These are phyloP conservation scores for Trifolium subterraneum DNA, from an alignment of 306 rosid species.

Conservation along the genomic window DNA sequence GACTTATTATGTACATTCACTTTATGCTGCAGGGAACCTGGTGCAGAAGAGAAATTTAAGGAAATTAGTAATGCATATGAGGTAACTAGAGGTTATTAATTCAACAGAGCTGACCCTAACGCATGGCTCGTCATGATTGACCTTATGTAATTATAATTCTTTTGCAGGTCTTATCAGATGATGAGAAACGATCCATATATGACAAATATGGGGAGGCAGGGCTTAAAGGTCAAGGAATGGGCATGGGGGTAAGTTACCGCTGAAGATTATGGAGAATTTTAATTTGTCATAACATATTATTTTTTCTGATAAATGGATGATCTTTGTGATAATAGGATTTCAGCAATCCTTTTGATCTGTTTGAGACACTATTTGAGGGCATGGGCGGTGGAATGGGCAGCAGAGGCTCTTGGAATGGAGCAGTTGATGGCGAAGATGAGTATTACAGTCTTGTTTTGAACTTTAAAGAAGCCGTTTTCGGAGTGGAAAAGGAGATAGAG, in stretches of 20 bases:
- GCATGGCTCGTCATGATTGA: slow-evolving; percentile 19
- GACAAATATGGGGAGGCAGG: slow-evolving; percentile 98
- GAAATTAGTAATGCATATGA: slow-evolving; percentile 95
- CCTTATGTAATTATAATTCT: slow-evolving; percentile 35
- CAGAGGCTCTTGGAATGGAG: slow-evolving; percentile 54
- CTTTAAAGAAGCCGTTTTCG: slow-evolving; percentile 96
- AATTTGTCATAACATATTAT: slow-evolving; percentile 8
- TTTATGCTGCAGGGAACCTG: slow-evolving; percentile 72
- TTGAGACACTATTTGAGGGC: slow-evolving; percentile 57
- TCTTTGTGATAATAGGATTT: slow-evolving; percentile 50
- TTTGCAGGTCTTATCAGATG: slow-evolving; percentile 92
- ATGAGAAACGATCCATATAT: slow-evolving; percentile 84
- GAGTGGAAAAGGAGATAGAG: slow-evolving; percentile 95
- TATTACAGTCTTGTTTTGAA: slow-evolving; percentile 83
- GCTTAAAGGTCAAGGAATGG: slow-evolving; percentile 88
- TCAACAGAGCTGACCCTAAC: slow-evolving; percentile 30
- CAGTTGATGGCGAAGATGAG: slow-evolving; percentile 63
- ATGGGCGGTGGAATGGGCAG: slow-evolving; percentile 54
- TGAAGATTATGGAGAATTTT: slow-evolving; percentile 27
- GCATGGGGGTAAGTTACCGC: slow-evolving; percentile 76
- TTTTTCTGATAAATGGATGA: slow-evolving; percentile 29
- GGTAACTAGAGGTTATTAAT: slow-evolving; percentile 55
- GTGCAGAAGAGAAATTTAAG: slow-evolving; percentile 90
- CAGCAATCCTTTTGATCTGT: slow-evolving; percentile 56
- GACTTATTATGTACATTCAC: slow-evolving; percentile 17